Evolutionary conservation across 805 yeast genomes (phyloP), one percentile per base, ranked within the genome.

Genomic region (Wickerhamiella brachini): DNA sequence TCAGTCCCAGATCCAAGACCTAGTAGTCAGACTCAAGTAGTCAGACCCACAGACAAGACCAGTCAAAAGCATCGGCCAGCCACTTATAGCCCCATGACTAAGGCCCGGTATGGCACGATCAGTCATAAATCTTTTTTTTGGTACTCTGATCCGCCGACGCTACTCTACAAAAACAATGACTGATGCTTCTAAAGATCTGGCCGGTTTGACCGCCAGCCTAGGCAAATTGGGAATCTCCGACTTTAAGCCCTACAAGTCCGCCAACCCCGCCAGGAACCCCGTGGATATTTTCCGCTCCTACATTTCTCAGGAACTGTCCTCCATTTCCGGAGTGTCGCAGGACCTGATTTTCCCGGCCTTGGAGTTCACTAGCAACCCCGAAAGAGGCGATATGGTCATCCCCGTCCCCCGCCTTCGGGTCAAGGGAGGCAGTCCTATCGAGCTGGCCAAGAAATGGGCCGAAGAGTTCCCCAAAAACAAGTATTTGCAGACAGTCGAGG

Each of bases 391-490:
- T 67, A 75, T 93, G 61, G 76, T 90, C 55, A 79, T 90, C 51
- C 97, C 98, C 44, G 75, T 93, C 44, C 98, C 97, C 60, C 80
- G 97, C 66, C 72, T 83, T 61, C 78, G 95, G 61, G 76, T 90
- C 66, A 84, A 87, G 59, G 80, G 85, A 57, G 90, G 90, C 56
- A 76, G 79, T 37, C 86, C 90, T 54, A 84, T 81, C 65, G 80
- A 75, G 50, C 66, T 82, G 52, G 89, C 93, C 29, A 63, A 65
- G 43, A 85, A 88, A 62, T 82, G 95, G 84, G 84, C 95, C 29
- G 76, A 68, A 52, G 74, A 77, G 54, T 85, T 90, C 70, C 84
- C 88, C 56, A 29, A 24, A 2, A 57, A 56, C 37, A 75, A 76
- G 55, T 84, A 73, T 64, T 69, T 93, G 58, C 69, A 73, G 21